phyloP scores from a whole-genome alignment of 208 protist genomes.

The Trypanosoma platydactyli region DNA sequence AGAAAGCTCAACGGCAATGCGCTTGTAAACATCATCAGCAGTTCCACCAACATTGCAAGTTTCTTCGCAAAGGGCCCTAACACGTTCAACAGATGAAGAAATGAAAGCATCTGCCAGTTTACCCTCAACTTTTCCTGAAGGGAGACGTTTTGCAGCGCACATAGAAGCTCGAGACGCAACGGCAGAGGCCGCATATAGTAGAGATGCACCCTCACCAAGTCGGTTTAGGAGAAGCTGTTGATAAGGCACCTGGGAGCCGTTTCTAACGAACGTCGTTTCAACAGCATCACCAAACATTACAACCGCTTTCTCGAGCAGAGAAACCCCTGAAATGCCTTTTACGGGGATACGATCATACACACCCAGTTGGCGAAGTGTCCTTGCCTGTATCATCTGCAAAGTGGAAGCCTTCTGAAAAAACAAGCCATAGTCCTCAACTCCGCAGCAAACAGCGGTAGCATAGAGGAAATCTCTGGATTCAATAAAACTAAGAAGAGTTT shows the following conservation, averaged over 20 bases:
- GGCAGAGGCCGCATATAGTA: conserved; percentile 83
- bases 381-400: conserved; percentile 78
- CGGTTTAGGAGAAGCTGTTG: conserved; percentile 83
- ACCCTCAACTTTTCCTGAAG: conserved; percentile 69
- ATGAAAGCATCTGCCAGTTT: conserved; percentile 73
- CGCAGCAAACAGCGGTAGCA: conserved; percentile 75
- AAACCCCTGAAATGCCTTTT: conserved; percentile 57
- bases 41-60: conserved; percentile 78
- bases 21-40: conserved; percentile 82
- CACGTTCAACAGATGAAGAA: conserved; percentile 46
- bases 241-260: conserved; percentile 61
- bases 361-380: conserved; percentile 55
- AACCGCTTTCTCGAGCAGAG: conserved; percentile 69
- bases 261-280: conserved; percentile 76
- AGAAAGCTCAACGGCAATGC: conserved; percentile 77
- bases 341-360: conserved; percentile 71
- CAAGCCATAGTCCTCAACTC: conserved; percentile 81
- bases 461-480: conserved; percentile 77
- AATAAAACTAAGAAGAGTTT: conserved; percentile 62
- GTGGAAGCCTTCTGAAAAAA: conserved; percentile 85
- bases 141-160: conserved; percentile 65
- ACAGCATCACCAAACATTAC: conserved; percentile 82
- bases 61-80: conserved; percentile 50
- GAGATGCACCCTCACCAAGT: conserved; percentile 70
- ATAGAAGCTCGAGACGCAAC: conserved; percentile 75